Evolutionary conservation across 2,329 filamentous ascomycete species (phyloP).

Genomic region (Paracoccidioides lutzii): DNA sequence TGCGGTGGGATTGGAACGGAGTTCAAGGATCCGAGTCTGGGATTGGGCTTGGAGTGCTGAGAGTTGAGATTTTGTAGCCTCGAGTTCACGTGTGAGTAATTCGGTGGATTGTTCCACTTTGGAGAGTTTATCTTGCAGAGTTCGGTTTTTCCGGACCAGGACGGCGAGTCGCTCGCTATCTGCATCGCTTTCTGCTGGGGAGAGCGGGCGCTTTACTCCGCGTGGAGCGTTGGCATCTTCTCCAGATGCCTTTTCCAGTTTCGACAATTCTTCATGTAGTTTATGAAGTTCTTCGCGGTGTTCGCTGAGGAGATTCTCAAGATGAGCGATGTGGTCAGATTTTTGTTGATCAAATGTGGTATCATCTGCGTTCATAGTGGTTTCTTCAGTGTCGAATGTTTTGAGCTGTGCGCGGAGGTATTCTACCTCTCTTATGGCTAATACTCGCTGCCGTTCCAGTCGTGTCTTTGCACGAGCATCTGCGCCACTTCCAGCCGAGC

Average conservation of each 20-base stretch:
- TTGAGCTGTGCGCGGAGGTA: constrained; percentile 87
- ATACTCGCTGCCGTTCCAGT: constrained; percentile 69
- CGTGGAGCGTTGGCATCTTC: constrained; percentile 30
- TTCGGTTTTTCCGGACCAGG: constrained; percentile 74
- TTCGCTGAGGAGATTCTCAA: constrained; percentile 75
- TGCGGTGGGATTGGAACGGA: constrained; percentile 85
- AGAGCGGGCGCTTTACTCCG: constrained; percentile 52
- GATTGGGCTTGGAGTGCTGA: constrained; percentile 52
- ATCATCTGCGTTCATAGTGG: constrained; percentile 60
- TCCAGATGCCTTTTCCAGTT: constrained; percentile 38
- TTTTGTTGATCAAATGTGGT: constrained; percentile 61
- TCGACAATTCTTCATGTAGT: constrained; percentile 61
- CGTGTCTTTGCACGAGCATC: constrained; percentile 59
- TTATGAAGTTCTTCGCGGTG: constrained; percentile 71
- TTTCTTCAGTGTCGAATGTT: constrained; percentile 76
- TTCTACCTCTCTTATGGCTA: constrained; percentile 86
- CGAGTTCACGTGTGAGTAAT: constrained; percentile 62
- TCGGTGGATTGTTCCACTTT: constrained; percentile 56
- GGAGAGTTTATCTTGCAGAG: constrained; percentile 64
- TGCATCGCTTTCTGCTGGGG: constrained; percentile 41
- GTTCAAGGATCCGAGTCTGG: constrained; percentile 68
- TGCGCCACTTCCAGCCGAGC: constrained; percentile 28
- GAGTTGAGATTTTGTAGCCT: constrained; percentile 61
- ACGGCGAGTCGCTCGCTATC: constrained; percentile 64
- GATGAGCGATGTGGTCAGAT: constrained; percentile 58